These are phyloP conservation scores for Penicillium sp. DNA, from an alignment of 2,329 filamentous ascomycete genomes.

Conservation along the genomic window DNA sequence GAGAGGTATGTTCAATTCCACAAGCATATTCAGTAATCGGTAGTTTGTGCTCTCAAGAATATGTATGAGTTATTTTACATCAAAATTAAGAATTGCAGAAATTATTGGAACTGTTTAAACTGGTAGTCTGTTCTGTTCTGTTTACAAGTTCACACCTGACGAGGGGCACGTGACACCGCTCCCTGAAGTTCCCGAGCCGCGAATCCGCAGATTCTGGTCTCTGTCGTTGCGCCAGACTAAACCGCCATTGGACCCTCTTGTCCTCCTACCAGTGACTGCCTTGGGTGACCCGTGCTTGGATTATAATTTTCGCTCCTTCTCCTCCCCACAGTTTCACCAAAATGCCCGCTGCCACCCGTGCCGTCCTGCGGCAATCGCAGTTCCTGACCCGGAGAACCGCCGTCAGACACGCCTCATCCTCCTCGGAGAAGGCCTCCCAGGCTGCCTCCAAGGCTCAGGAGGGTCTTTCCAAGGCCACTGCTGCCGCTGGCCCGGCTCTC, in stretches of 20 bases:
- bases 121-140: neutral
- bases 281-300: slow-evolving; percentile 27
- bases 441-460: slow-evolving; percentile 68
- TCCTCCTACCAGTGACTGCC: slow-evolving; percentile 31
- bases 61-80: neutral
- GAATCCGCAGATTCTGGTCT: slow-evolving; percentile 41
- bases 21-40: too few species aligned
- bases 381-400: slow-evolving; percentile 47
- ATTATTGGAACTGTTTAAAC: neutral
- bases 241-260: slow-evolving; percentile 43
- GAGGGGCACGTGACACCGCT: slow-evolving; percentile 29
- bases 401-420: slow-evolving; percentile 50
- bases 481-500: slow-evolving; percentile 76
- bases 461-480: slow-evolving; percentile 78
- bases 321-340: slow-evolving; percentile 31
- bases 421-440: slow-evolving; percentile 47
- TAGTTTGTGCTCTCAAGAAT: neutral
- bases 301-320: slow-evolving; percentile 27
- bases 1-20: neutral
- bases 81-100: neutral
- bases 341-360: slow-evolving; percentile 48
- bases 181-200: slow-evolving; percentile 46
- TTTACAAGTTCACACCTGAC: neutral
- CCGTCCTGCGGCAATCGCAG: slow-evolving; percentile 50
- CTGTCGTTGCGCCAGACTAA: slow-evolving; percentile 37